Percentiles rank a stretch among this genome's conserved stretches.
These are phyloP conservation scores for Verticillium nonalfalfae DNA, from an alignment of 2,329 filamentous ascomycete species.

Conservation along the genomic window DNA sequence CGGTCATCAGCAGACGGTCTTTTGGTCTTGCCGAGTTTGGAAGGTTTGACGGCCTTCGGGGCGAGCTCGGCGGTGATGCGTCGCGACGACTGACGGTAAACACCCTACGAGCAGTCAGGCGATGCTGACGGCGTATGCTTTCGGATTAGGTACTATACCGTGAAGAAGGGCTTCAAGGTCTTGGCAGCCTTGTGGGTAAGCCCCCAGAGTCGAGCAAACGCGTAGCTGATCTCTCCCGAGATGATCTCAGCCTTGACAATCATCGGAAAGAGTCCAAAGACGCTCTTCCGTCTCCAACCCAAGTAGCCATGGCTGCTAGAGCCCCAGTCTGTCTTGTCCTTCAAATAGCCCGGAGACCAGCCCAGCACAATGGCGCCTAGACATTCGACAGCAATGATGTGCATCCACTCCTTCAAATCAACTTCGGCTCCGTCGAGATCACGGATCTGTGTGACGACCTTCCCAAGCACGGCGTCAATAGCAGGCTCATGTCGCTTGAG, in stretches of 20 bases:
- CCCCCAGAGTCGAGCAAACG: slow-evolving; percentile 36
- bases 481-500: slow-evolving; percentile 32
- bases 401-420: slow-evolving; percentile 50
- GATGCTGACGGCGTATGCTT: neutral
- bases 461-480: slow-evolving; percentile 32
- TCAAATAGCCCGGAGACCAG: slow-evolving; percentile 44
- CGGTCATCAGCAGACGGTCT: slow-evolving; percentile 20
- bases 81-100: slow-evolving; percentile 19
- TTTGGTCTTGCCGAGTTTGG: slow-evolving; percentile 11
- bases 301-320: slow-evolving; percentile 42
- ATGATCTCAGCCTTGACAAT: slow-evolving; percentile 31
- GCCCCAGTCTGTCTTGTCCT: slow-evolving; percentile 34
- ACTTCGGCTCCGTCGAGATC: slow-evolving; percentile 29
- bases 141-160: slow-evolving; percentile 22
- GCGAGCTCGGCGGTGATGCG: slow-evolving; percentile 23
- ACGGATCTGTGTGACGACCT: slow-evolving; percentile 26
- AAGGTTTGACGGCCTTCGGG: slow-evolving; percentile 15
- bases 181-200: slow-evolving; percentile 36
- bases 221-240: slow-evolving; percentile 25
- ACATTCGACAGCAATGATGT: slow-evolving; percentile 46
- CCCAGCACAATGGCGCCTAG: slow-evolving; percentile 42
- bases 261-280: slow-evolving; percentile 43
- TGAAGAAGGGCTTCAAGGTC: slow-evolving; percentile 42
- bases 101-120: neutral
- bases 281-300: slow-evolving; percentile 44